A percentile compares a stretch with the other conserved stretches of the same genome.
phyloP scores from a whole-genome alignment of 148 eudicot species.

The Fagopyrum tataricum region DNA sequence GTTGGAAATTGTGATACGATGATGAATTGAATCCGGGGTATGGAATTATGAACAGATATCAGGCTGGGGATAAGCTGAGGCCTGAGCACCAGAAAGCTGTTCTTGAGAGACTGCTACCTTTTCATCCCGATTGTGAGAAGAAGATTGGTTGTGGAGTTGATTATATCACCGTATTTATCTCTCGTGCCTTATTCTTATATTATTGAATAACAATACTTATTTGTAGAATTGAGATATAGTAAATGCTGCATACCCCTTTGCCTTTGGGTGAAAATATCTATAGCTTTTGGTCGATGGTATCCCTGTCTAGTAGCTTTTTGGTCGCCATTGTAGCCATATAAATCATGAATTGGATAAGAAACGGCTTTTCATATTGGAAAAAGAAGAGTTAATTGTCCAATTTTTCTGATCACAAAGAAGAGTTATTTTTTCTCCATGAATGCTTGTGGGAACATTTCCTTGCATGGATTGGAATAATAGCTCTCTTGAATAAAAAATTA shows the following conservation, averaged over 20 bases:
- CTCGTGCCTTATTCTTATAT: not conserved
- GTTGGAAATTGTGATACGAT: constrained; percentile 6
- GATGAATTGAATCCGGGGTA: not conserved
- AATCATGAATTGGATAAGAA: not conserved
- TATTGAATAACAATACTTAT: not conserved
- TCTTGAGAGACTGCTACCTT: constrained; percentile 68
- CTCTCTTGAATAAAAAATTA: not conserved
- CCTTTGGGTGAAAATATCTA: not conserved
- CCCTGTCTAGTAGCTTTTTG: not conserved
- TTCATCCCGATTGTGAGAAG: constrained; percentile 75
- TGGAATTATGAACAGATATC: constrained; percentile 39
- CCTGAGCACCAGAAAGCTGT: constrained; percentile 75
- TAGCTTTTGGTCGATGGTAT: not conserved
- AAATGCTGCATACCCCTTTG: not conserved
- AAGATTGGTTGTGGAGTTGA: constrained; percentile 91
- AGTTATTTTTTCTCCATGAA: not conserved
- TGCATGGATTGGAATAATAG: not conserved
- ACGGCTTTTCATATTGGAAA: not conserved
- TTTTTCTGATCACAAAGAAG: not conserved
- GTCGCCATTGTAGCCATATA: not conserved
- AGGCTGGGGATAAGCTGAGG: constrained; percentile 64
- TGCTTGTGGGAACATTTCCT: not conserved
- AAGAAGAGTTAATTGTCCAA: too few relatives aligned
- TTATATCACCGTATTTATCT: constrained; percentile 66
- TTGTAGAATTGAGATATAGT: not conserved